Evolutionary conservation across 306 rosid genomes (phyloP), one percentile per base, ranked within the genome.

Genomic region (Crataegus laevigata): DNA sequence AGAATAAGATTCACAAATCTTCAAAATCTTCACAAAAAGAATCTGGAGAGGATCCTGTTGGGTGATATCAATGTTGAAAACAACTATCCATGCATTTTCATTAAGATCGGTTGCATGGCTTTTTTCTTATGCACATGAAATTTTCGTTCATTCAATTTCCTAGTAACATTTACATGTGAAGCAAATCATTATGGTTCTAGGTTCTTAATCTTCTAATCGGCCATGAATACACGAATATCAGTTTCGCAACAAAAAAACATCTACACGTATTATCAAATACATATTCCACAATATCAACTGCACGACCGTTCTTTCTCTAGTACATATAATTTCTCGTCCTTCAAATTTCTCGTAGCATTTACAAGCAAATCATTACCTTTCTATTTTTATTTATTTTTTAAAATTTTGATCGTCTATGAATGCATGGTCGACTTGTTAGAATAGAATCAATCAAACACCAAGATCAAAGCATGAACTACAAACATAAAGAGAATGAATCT

Each of bases 401-500:
- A 45, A 21, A 21, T 22, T 38, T 26, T 45, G 64, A 21, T 64
- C 45, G 28, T 29, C 63, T 74, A 69, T 61, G 71, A 72, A 80
- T 68, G 79, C 74, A 74, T 30, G 32, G 32, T 30, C 75, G 78
- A 66, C n/a, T n/a, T n/a, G n/a, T n/a, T n/a, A n/a, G n/a, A n/a
- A n/a, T n/a, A n/a, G n/a, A n/a, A n/a, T n/a, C n/a, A n/a, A n/a
- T n/a, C n/a, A n/a, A n/a, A n/a, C n/a, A n/a, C n/a, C n/a, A n/a
- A n/a, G n/a, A n/a, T n/a, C n/a, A n/a, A n/a, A n/a, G n/a, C n/a
- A n/a, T n/a, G n/a, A n/a, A n/a, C n/a, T n/a, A n/a, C n/a, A n/a
- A n/a, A n/a, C n/a, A n/a, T n/a, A n/a, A n/a, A n/a, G n/a, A n/a
- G n/a, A n/a, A n/a, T n/a, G n/a, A n/a, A n/a, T n/a, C n/a, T n/a